Evolutionary conservation across 2,329 filamentous ascomycete species (phyloP).

Genomic region (Aureobasidium vineae): DNA sequence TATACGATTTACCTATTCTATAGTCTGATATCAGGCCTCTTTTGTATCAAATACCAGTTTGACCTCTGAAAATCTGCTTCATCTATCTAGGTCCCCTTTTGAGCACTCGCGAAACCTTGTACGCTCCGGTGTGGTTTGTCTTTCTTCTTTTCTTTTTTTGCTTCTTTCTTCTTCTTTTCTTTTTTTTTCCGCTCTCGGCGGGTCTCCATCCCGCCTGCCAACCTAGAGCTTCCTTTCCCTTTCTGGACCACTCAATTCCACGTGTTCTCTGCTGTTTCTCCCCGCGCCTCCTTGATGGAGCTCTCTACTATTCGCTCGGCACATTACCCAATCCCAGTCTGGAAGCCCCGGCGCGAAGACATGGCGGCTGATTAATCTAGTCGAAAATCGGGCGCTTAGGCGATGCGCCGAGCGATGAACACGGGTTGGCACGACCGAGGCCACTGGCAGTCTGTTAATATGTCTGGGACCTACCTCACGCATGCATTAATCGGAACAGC

Average conservation of each 20-base stretch:
- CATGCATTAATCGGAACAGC: background rate
- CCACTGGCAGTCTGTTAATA: background rate
- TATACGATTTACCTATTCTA: conserved; percentile 12
- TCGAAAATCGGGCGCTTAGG: background rate
- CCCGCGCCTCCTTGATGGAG: too few species aligned
- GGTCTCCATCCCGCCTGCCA: background rate
- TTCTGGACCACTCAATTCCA: too few species aligned
- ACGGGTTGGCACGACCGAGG: background rate
- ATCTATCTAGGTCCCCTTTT: background rate
- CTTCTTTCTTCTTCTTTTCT: too few species aligned
- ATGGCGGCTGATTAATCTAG: background rate
- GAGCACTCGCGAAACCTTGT: background rate
- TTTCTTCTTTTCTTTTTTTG: background rate
- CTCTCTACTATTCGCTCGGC: too few species aligned
- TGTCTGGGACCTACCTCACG: background rate
- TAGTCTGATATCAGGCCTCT: background rate
- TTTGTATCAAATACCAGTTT: conserved; percentile 7
- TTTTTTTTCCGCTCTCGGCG: too few species aligned
- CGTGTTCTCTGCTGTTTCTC: background rate
- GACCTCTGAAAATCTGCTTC: background rate
- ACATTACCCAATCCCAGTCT: background rate
- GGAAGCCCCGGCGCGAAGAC: background rate
- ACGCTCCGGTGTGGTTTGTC: too few species aligned
- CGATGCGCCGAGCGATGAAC: background rate
- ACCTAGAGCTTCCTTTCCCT: background rate